Evolutionary conservation across 768 basidiomycete species (phyloP), one percentile per base, ranked within the genome.

Genomic region (Mycena maculata): DNA sequence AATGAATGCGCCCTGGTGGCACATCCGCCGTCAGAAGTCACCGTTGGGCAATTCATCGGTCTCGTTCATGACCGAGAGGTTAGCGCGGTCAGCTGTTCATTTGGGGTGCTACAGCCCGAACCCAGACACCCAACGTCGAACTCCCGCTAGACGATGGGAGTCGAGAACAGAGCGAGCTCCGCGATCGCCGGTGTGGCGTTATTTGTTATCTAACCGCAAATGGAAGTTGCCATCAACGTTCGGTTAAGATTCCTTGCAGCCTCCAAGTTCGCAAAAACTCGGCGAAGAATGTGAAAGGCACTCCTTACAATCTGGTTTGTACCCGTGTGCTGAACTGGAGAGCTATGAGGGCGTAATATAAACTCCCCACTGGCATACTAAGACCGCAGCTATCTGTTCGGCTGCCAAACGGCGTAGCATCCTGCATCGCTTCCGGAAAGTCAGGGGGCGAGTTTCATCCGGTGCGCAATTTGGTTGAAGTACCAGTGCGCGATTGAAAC

Each of bases 1-100:
- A 52, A 50, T 22, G 22, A 4, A 22, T 53, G 52, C n/a, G 18
- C 53, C 52, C 33, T 63, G 52, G 52, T 54, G 61, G 61, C 61
- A 28, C 61, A 47, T 55, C 61, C 53, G 61, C 61, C 31, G 61
- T 45, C 50, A 33, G 39, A 11, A 2, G 13, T 22, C 22, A 22
- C 44, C 27, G 12, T 20, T 38, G 52, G 30, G 30, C 28, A 27
- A 44, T 23, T 23, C 41, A 23, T 53, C 48, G 49, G 61, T 20
- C 18, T 15, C 20, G 18, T 63, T 63, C 52, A 55, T 63, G 18
- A 30, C 52, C 61, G 61, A 55, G 23, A 8, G 22, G 22, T 38
- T 45, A 11, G 23, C 11, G 31, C 13, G 10, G 31, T n/a, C 20
- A 48, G 23, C 4, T 20, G 2, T 62, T 45, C 38, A 44, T 42